Percentiles rank a stretch among this genome's conserved stretches.
phyloP scores from a whole-genome alignment of 1,284 basidiomycete genomes.

The Ceratobasidium sp. region DNA sequence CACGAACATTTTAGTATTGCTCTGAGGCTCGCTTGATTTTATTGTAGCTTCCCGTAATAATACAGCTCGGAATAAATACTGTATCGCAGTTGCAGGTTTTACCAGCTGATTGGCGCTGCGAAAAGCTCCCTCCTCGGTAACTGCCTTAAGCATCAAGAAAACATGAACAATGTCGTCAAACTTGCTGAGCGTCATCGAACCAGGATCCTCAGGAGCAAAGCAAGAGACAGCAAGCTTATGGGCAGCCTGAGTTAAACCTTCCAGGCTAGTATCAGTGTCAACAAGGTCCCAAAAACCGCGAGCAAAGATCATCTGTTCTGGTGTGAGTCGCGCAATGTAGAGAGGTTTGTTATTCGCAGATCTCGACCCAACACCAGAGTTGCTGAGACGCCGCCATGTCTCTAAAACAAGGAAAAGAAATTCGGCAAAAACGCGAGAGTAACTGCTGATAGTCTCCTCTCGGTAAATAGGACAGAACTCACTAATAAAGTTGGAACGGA shows the following conservation, averaged over 20 bases:
- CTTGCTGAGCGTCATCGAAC: background rate
- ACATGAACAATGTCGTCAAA: slow-evolving; percentile 17
- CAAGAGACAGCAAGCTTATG: slow-evolving; percentile 15
- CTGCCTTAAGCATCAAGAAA: slow-evolving; percentile 5
- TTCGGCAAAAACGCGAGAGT: background rate
- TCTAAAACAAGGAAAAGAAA: background rate
- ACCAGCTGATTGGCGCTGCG: background rate
- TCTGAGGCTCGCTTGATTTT: background rate
- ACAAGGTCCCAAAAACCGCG: background rate
- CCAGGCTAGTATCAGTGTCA: background rate
- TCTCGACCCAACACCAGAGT: background rate
- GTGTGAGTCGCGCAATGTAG: background rate
- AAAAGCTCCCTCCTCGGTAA: background rate
- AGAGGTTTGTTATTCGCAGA: background rate
- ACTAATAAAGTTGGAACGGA: too few species aligned
- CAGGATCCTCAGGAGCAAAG: slow-evolving; percentile 1
- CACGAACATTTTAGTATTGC: background rate
- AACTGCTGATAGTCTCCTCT: background rate
- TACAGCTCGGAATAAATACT: background rate
- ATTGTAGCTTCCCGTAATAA: background rate
- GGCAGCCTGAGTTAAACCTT: background rate
- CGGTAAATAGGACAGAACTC: background rate
- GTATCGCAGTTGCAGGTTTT: background rate
- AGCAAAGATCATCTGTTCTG: background rate
- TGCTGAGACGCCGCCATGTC: background rate